Evolutionary conservation across 768 basidiomycete genomes (phyloP).

Genomic region (Podaxis carcinomalis): DNA sequence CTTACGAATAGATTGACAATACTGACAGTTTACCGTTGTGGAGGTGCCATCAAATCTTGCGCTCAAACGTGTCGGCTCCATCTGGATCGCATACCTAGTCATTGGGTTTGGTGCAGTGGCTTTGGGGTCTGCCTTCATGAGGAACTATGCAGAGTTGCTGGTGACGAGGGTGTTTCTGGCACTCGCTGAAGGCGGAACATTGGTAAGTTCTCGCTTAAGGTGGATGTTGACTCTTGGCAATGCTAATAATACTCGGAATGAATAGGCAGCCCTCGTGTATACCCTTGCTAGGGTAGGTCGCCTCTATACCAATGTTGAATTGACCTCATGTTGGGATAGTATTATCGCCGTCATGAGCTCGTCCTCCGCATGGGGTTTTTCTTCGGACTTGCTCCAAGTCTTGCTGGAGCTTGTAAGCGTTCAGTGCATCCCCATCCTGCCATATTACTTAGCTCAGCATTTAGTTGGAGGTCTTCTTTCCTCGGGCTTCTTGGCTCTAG

Average conservation of each 20-base stretch:
- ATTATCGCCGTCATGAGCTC: slow-evolving; percentile 31
- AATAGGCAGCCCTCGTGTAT: slow-evolving; percentile 35
- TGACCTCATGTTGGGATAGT: slow-evolving; percentile 16
- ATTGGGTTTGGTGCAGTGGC: slow-evolving; percentile 32
- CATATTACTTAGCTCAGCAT: neutral
- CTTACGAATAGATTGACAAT: neutral
- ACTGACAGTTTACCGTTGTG: slow-evolving; percentile 27
- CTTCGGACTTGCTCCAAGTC: slow-evolving; percentile 27
- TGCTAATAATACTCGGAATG: neutral
- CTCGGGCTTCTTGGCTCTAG: slow-evolving; percentile 27
- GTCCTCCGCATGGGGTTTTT: slow-evolving; percentile 32
- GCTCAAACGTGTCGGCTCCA: slow-evolving; percentile 36
- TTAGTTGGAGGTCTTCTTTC: slow-evolving; percentile 35
- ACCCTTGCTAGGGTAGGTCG: slow-evolving; percentile 30
- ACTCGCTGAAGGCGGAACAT: slow-evolving; percentile 37
- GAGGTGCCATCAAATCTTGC: slow-evolving; percentile 40
- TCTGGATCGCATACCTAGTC: slow-evolving; percentile 33
- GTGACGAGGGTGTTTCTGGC: slow-evolving; percentile 36
- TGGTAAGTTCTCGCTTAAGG: slow-evolving; percentile 23
- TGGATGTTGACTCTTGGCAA: neutral
- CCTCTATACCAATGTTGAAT: neutral
- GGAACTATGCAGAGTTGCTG: slow-evolving; percentile 28
- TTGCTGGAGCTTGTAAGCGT: slow-evolving; percentile 32
- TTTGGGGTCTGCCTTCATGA: slow-evolving; percentile 36
- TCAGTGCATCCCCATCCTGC: neutral